These are phyloP conservation scores for Protea cynaroides DNA, from an alignment of 164 flowering plant genomes.

Conservation along the genomic window DNA sequence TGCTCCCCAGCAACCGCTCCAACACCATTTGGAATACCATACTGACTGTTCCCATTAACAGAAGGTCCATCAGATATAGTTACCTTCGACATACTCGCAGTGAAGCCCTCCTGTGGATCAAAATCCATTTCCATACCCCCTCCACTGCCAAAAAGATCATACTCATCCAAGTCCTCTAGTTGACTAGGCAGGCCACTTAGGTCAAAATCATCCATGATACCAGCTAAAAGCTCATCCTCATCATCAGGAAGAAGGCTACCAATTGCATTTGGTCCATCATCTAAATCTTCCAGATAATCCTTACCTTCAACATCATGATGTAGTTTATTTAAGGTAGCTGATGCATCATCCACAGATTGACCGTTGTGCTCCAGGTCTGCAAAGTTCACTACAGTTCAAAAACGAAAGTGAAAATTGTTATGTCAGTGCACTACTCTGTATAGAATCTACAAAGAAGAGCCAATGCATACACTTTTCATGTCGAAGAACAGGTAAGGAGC, in stretches of 20 bases:
- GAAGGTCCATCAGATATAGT: slow-evolving; percentile 44
- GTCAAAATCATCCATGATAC: slow-evolving; percentile 85
- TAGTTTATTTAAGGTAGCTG: slow-evolving; percentile 33
- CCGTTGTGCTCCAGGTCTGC: slow-evolving; percentile 25
- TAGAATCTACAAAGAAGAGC: neutral
- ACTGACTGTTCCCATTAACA: slow-evolving; percentile 52
- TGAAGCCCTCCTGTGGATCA: slow-evolving; percentile 51
- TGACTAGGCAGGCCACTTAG: slow-evolving; percentile 64
- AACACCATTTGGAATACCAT: slow-evolving; percentile 56
- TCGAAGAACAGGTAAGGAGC: slow-evolving; percentile 86
- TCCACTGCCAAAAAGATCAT: slow-evolving; percentile 87
- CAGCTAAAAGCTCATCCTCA: slow-evolving; percentile 88
- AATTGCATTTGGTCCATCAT: slow-evolving; percentile 32
- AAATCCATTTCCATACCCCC: slow-evolving; percentile 91
- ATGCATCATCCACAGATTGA: slow-evolving; percentile 42
- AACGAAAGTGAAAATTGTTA: neutral
- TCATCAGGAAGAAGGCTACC: slow-evolving; percentile 87
- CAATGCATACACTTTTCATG: slow-evolving; percentile 66
- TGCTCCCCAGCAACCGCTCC: slow-evolving; percentile 92
- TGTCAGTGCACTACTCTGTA: neutral
- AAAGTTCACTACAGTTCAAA: slow-evolving; percentile 50
- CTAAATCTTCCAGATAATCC: slow-evolving; percentile 47
- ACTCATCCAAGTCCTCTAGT: slow-evolving; percentile 78
- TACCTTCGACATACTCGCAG: slow-evolving; percentile 41
- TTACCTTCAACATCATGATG: slow-evolving; percentile 30